Evolutionary conservation across 179 eudicot species (phyloP), one percentile per base, ranked within the genome.

Genomic region (Sideroxylon spinosum): DNA sequence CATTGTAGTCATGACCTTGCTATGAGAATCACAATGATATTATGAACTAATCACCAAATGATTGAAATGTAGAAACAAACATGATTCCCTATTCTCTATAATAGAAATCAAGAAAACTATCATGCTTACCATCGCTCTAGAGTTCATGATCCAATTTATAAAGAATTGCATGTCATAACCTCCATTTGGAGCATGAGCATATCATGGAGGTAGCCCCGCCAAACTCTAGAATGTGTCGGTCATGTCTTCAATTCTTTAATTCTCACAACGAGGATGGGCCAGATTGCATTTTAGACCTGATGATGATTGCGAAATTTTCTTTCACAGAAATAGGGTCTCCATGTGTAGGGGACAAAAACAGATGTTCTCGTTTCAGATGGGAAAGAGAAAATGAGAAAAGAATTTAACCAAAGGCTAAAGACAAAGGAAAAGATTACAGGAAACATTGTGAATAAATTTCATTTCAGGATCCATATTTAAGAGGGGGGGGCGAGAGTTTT

Each of bases 341-440:
- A n/a, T n/a, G n/a, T n/a, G n/a, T n/a, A n/a, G 56, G 16, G 56
- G 14, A 7, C 3, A 37, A 37, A 37, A 52, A 11, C 56, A 52
- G 3, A 52, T 9, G 16, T 52, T 52, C 16, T 52, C 3, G 0
- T 52, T 52, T 52, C 56, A 10, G 17, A 48, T 44, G 16, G 17
- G 26, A 46, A 48, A 9, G 73, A 68, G 49, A 14, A 67, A 32
- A 9, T 19, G 11, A 7, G 7, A 25, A 0, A 26, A 64, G 20
- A 20, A 66, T 9, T 49, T 44, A 68, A 46, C 46, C 16, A 9
- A 68, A 46, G 53, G 73, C 73, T 68, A 46, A n/a, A 68, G 73
- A 37, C 16, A 20, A 12, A 3, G 19, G n/a, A 70, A 1, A 23
- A 12, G 7, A 20, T 29, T 10, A 48, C 0, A 11, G 1, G 57